phyloP scores from a whole-genome alignment of 139 green algal genomes.

The Haematococcus sp. region DNA sequence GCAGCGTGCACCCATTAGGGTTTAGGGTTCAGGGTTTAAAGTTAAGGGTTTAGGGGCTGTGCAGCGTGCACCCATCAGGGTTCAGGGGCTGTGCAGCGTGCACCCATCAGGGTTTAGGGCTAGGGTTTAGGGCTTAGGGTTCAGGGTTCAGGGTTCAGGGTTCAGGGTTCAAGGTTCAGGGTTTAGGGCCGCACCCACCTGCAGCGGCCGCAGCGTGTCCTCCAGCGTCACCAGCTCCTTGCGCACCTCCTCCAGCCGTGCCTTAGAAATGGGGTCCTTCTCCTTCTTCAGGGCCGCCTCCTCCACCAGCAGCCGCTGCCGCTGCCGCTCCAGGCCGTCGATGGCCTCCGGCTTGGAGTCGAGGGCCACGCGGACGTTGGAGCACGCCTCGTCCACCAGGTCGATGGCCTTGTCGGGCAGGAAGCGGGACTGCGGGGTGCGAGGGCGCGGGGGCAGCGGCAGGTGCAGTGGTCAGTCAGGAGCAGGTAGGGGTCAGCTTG shows the following conservation, averaged over 20 bases:
- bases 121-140: too few species aligned
- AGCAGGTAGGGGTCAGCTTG: too few species aligned
- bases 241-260: conserved; percentile 68
- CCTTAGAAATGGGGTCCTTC: conserved; percentile 68
- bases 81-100: too few species aligned
- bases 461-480: too few species aligned
- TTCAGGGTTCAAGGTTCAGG: too few species aligned
- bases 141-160: too few species aligned
- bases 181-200: conserved; percentile 66
- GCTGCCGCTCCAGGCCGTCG: conserved; percentile 76
- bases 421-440: conserved; percentile 57
- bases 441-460: background rate
- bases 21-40: too few species aligned
- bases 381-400: conserved; percentile 54
- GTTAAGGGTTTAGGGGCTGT: too few species aligned
- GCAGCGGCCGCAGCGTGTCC: conserved; percentile 79
- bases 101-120: too few species aligned
- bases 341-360: conserved; percentile 77
- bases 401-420: conserved; percentile 82
- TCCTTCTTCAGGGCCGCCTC: conserved; percentile 82
- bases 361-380: conserved; percentile 50
- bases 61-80: too few species aligned
- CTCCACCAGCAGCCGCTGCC: conserved; percentile 71
- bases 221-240: conserved; percentile 68
- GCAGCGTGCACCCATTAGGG: too few species aligned